Evolutionary conservation across 129 eudicot species (phyloP), one percentile per base, ranked within the genome.

Genomic region (Logfia minima): DNA sequence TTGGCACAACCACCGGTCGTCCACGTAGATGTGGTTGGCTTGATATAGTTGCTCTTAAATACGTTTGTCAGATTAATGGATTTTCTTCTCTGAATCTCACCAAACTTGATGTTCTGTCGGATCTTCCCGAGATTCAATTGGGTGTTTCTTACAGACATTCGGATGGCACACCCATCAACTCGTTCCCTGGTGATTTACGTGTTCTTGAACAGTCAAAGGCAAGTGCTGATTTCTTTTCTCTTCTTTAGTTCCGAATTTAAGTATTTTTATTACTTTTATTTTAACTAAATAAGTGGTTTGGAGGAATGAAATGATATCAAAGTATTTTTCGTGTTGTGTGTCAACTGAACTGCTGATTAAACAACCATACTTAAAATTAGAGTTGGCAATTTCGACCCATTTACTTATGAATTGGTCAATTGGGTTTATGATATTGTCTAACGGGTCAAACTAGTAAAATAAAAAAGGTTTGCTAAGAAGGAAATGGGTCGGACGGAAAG

Each of bases 21-120:
- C 98, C 98, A 66, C 98, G 98, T 76, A 96, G 98, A 61, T 94
- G 98, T 78, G 97, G 98, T 66, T 94, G 98, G 98, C 98, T 91
- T n/a, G 98, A 94, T 74, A 71, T 94, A 43, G 96, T 94, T 71
- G 98, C 98, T 6, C 88, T 94, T 53, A 91, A 86, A 80, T 94
- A 87, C 35, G 83, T 91, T 72, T 94, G 92, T 82, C 90, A 87
- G 82, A 91, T 94, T 31, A 94, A 94, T 77, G 97, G 98, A 5
- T 89, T 94, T 81, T 91, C 98, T n/a, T 91, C 98, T 21, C 65
- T 94, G 10, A 94, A 94, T 83, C 96, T 94, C 17, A 94, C 98
- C 56, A 94, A 94, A 79, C 93, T 94, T 31, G 98, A 94, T 76
- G 98, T 94, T 32, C 72, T 94, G 67, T 94, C 98, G 31, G 97